Conservation (phyloP, 768 basidiomycete species). For the Rhizopogon vulgaris region DNA sequence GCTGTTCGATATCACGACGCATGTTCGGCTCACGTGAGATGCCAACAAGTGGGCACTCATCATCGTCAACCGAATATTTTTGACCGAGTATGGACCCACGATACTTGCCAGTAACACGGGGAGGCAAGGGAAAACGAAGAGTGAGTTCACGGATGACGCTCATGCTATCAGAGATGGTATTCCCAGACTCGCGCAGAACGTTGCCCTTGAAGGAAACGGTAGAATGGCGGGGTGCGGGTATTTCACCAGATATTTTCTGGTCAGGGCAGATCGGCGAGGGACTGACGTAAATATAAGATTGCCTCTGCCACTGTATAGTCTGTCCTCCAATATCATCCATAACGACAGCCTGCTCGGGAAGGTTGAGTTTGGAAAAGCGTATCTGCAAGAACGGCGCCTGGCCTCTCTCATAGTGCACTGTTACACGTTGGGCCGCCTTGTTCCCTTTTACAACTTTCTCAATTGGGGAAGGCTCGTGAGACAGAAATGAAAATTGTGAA, state of each 20-base stretch:
- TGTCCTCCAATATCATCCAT: conserved; percentile 6
- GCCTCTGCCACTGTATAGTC: conserved; percentile 8
- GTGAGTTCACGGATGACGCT: conserved; percentile 46
- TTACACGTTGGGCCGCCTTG: conserved; percentile 37
- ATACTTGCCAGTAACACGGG: conserved; percentile 23
- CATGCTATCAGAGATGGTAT: conserved; percentile 35
- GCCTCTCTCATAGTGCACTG: conserved; percentile 38
- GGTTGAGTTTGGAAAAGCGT: conserved; percentile 46
- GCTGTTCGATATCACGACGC: conserved; percentile 1
- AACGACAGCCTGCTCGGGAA: conserved; percentile 26
- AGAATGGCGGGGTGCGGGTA: conserved; percentile 2
- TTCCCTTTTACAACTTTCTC: conserved; percentile 6
- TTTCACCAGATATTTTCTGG: conserved; percentile 8
- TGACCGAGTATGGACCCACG: conserved; percentile 20
- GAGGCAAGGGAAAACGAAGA: conserved; percentile 48
- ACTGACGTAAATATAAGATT: conserved; percentile 2
- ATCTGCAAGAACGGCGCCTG: conserved; percentile 45
- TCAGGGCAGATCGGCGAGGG: neutral
- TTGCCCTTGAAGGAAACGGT: conserved; percentile 9
- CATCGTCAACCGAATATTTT: conserved; percentile 20
- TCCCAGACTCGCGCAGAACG: conserved; percentile 15
- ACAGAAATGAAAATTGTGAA: conserved; percentile 32
- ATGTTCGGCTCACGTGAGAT: conserved; percentile 20
- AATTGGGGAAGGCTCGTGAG: neutral
- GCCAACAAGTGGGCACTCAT: conserved; percentile 15